Conservation (phyloP, 2,329 filamentous ascomycete genomes). For the Xylaria sp. region DNA sequence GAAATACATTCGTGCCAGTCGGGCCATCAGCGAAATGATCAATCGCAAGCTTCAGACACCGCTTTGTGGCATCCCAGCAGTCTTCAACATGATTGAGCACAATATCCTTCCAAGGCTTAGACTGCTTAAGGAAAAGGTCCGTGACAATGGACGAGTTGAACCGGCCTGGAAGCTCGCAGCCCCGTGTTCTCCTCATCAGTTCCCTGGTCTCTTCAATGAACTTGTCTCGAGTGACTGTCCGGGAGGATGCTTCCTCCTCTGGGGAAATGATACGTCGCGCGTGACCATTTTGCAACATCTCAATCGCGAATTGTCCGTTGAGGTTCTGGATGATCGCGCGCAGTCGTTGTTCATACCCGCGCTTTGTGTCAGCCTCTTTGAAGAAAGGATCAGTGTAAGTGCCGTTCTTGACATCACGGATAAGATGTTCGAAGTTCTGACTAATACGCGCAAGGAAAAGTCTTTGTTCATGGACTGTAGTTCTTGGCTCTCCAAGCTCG, state of each 20-base stretch:
- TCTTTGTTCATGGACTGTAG: constrained; percentile 59
- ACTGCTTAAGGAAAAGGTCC: constrained; percentile 71
- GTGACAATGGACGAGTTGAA: constrained; percentile 69
- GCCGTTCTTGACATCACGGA: constrained; percentile 60
- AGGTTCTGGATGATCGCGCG: constrained; percentile 65
- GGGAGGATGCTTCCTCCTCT: neutral
- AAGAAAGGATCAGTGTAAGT: constrained; percentile 65
- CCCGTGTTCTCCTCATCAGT: constrained; percentile 57
- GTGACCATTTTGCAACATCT: constrained; percentile 57
- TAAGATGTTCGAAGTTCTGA: constrained; percentile 56
- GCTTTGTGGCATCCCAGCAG: constrained; percentile 57
- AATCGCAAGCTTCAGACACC: constrained; percentile 62
- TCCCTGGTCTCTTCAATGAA: constrained; percentile 55
- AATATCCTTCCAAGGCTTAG: constrained; percentile 62
- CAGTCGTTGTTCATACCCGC: constrained; percentile 58
- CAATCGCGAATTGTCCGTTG: constrained; percentile 58
- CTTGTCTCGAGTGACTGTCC: constrained; percentile 48
- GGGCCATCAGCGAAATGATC: constrained; percentile 53
- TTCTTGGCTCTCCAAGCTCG: constrained; percentile 60
- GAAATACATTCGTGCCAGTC: constrained; percentile 53
- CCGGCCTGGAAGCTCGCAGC: constrained; percentile 68
- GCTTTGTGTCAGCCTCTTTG: constrained; percentile 46
- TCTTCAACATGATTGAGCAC: constrained; percentile 61
- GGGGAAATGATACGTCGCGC: constrained; percentile 1
- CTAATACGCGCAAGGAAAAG: constrained; percentile 60